Evolutionary conservation across 2,329 filamentous ascomycete genomes (phyloP).

Genomic region (Neonectria faginata): DNA sequence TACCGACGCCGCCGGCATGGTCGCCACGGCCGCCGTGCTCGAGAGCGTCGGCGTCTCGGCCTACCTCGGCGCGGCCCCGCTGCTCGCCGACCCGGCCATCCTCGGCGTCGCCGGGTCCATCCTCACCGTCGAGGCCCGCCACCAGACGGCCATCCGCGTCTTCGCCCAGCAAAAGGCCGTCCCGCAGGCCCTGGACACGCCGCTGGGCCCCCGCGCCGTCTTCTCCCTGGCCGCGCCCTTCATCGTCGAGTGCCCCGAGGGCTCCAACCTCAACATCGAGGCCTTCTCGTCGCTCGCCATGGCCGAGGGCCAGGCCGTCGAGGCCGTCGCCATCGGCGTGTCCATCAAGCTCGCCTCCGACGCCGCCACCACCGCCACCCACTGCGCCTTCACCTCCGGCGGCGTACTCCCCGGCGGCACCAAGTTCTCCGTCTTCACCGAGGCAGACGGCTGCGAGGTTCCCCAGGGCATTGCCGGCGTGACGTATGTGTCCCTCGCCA

Average conservation of each 20-base stretch:
- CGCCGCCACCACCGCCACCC: slow-evolving; percentile 62
- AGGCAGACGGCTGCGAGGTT: slow-evolving; percentile 66
- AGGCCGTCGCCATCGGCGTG: slow-evolving; percentile 50
- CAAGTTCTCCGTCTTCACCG: slow-evolving; percentile 67
- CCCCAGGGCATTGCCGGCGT: slow-evolving; percentile 72
- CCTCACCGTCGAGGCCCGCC: slow-evolving; percentile 78
- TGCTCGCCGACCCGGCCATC: slow-evolving; percentile 69
- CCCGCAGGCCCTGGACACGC: slow-evolving; percentile 76
- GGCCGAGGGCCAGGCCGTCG: slow-evolving; percentile 56
- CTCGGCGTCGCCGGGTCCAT: slow-evolving; percentile 77
- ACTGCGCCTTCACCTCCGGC: slow-evolving; percentile 77
- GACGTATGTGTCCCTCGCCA: slow-evolving; percentile 76
- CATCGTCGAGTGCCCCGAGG: slow-evolving; percentile 76
- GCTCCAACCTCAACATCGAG: slow-evolving; percentile 69
- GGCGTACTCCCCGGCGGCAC: slow-evolving; percentile 67
- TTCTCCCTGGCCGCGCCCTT: slow-evolving; percentile 81
- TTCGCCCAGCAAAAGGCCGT: slow-evolving; percentile 69
- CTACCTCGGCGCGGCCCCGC: slow-evolving; percentile 76
- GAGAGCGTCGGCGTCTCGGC: slow-evolving; percentile 81
- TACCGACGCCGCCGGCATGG: slow-evolving; percentile 73
- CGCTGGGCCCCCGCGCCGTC: slow-evolving; percentile 75
- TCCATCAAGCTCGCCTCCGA: slow-evolving; percentile 59
- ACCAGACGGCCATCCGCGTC: slow-evolving; percentile 78
- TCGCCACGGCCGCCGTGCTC: slow-evolving; percentile 75
- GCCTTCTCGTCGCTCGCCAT: slow-evolving; percentile 70